Evolutionary conservation across 805 yeast species (phyloP), one percentile per base, ranked within the genome.

Genomic region (Cyberlindnera amylophila): DNA sequence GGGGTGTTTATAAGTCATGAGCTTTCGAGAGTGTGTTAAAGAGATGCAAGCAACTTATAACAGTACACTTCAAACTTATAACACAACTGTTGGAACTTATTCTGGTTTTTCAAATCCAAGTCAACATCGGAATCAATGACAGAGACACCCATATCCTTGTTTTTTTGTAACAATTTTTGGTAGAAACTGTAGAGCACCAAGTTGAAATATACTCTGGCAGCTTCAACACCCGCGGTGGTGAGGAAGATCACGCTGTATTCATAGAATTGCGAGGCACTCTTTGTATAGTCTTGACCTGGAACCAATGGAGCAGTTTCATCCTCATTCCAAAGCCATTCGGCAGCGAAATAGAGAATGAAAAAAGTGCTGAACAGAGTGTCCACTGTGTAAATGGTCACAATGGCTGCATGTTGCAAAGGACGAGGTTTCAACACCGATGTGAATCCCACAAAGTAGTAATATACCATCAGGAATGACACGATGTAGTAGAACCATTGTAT

Each of bases 401-500:
- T 78, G 21, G 82, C 69, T 4, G 93, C 76, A 53, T 78, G 71
- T 35, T 76, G 74, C 47, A 84, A 68, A 6, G 83, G 74, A 34
- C 75, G 75, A 34, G 84, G 82, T 36, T 69, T 65, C 39, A 70
- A 66, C 24, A 86, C 66, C 32, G 65, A 66, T 34, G 61, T 61
- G 33, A 77, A 69, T 0, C 88, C 93, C 31, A 74, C 66, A 3
- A 80, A 65, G 59, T 82, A 86, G 41, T 84, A 71, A 3, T 89
- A 79, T 34, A 90, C 64, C 6, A 80, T 69, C 3, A 75, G 41
- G 13, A 86, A 66, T 3, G 95, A 82, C 45, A 82, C 61, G 14
- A 83, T 53, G 61, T 90, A 88, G 51, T 81, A 78, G 1, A 84
- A 45, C 93, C 96, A 86, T 59, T 91, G 97, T 66, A 85, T 67